Evolutionary conservation across 2,329 filamentous ascomycete species (phyloP), one percentile per base, ranked within the genome.

Genomic region (Graphiopsis chlorocephala): DNA sequence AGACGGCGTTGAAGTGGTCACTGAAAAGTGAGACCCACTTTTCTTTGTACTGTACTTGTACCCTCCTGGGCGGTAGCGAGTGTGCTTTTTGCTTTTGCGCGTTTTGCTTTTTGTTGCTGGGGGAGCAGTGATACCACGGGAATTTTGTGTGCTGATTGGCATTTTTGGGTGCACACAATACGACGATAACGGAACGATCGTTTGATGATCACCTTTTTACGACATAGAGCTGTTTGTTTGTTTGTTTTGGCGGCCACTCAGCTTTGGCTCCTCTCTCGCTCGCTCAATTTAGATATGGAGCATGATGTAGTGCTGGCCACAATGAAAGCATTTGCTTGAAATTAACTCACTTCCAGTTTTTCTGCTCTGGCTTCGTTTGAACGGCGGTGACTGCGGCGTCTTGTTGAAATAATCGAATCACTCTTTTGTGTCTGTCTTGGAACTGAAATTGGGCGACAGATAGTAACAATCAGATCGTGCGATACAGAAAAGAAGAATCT

Each of bases 1-100:
- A 68, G 90, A 92, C 25, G 62, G 62, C 25, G 31, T 28, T 23
- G 55, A 38, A 58, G 55, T 58, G 12, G 31, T 58, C 35, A 15
- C 29, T 17, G 33, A 26, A 14, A 35, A 58, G 55, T 58, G 55
- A 58, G 23, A 20, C 15, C 45, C 33, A 15, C 15, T 20, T 42
- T 12, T 38, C n/a, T 45, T 45, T n/a, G 15, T 31, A n/a, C 12
- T 56, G 55, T 58, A 58, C 33, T 42, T 58, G 55, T 58, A 58
- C 33, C 23, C 28, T n/a, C 14, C 17, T 20, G 55, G 23, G 14
- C n/a, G 35, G 31, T 12, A 42, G 31, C 53, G 35, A 7, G 55
- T 28, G 35, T 35, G 38, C 7, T 29, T 29, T 42, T 45, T 45
- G n/a, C 25, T 17, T 38, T 25, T 35, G 53, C 28, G 29, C 28